These are phyloP conservation scores for Fraxinus baroniana DNA, from an alignment of 305 asterid genomes.

Conservation along the genomic window DNA sequence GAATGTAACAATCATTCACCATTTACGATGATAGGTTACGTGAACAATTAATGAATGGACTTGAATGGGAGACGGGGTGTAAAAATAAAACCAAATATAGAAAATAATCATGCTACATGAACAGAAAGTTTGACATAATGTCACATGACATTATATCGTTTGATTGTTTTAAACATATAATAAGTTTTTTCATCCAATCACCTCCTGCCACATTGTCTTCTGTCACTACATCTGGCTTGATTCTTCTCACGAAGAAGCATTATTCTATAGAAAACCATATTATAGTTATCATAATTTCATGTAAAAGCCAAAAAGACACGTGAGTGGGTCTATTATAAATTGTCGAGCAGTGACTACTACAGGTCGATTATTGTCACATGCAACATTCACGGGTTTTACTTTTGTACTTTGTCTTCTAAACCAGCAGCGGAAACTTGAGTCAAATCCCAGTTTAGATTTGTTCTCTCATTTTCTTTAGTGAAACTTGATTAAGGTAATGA, in stretches of 20 bases:
- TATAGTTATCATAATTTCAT: constrained; percentile 12
- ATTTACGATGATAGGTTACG: background rate
- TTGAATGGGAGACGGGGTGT: background rate
- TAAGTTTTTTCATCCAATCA: too few relatives aligned
- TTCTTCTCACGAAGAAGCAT: too few relatives aligned
- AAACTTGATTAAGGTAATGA: background rate
- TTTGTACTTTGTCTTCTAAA: constrained; percentile 63
- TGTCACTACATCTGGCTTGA: too few relatives aligned
- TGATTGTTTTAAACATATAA: too few relatives aligned
- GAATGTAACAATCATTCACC: background rate
- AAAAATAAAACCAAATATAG: background rate
- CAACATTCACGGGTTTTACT: constrained; percentile 73
- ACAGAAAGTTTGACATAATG: too few relatives aligned
- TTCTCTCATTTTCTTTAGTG: background rate
- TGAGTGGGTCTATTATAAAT: constrained; percentile 63
- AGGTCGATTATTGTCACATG: constrained; percentile 68
- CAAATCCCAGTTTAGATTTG: background rate
- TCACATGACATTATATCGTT: too few relatives aligned
- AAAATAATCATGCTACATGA: too few relatives aligned
- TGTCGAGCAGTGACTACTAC: constrained; percentile 56
- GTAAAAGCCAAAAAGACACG: constrained; percentile 52
- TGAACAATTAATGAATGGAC: background rate
- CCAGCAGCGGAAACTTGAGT: constrained; percentile 40
- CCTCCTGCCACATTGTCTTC: too few relatives aligned
- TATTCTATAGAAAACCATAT: too few relatives aligned